Conservation (phyloP, 1,284 basidiomycete genomes). For the Phellopilus nigrolimitatus region DNA sequence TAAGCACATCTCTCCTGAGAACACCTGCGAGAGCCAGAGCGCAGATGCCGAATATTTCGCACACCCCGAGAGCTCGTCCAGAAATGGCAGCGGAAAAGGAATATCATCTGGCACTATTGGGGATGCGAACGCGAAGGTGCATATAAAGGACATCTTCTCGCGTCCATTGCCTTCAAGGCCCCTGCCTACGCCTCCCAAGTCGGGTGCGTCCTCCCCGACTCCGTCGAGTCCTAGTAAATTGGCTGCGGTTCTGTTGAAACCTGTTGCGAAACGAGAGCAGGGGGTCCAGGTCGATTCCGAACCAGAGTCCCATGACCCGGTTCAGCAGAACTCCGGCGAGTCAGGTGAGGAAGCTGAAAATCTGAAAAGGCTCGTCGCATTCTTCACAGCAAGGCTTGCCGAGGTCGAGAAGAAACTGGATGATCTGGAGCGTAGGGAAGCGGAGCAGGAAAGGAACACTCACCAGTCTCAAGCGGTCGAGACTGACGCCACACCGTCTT, state of each 20-base stretch:
- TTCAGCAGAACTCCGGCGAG: not conserved
- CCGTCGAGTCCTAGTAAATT: not conserved
- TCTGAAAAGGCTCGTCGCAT: conserved; percentile 25
- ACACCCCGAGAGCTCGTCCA: not conserved
- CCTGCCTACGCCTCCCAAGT: conserved; percentile 14
- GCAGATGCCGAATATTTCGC: not conserved
- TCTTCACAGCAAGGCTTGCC: conserved; percentile 27
- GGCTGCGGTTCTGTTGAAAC: not conserved
- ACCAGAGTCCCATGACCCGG: not conserved
- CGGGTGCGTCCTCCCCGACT: conserved; percentile 5
- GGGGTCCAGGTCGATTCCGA: not conserved
- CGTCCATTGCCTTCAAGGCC: conserved; percentile 15
- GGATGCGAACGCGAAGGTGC: conserved; percentile 3
- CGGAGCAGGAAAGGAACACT: conserved; percentile 17
- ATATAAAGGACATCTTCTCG: conserved; percentile 18
- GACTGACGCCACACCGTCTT: conserved; percentile 6
- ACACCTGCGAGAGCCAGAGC: not conserved
- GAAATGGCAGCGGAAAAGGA: conserved; percentile 10
- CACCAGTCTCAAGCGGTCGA: conserved; percentile 9
- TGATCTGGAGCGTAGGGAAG: conserved; percentile 28
- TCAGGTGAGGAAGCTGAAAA: conserved; percentile 7
- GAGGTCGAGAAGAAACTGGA: conserved; percentile 30
- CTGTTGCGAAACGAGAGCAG: conserved; percentile 6
- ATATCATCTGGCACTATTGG: not conserved
- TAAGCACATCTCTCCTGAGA: conserved; percentile 28